Evolutionary conservation across 192 early-diverging fungal genomes (phyloP), one percentile per base, ranked within the genome.

Genomic region (Coemansia sp.): DNA sequence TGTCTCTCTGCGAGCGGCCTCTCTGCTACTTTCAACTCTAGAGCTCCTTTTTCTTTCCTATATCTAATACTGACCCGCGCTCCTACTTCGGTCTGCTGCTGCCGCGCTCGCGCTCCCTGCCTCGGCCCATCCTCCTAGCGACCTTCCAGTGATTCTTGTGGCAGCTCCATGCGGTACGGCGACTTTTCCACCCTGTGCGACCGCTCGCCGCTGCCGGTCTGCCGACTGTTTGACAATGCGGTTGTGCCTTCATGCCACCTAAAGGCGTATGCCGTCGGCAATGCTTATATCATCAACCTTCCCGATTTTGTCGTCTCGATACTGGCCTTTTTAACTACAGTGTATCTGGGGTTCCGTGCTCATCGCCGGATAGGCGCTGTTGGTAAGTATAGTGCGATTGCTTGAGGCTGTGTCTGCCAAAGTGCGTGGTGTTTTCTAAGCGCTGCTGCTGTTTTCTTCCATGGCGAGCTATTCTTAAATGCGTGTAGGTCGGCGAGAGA

Each of bases 401-500:
- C 14, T 31, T 47, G 4, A 47, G 19, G 43, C 19, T n/a, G n/a
- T n/a, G n/a, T n/a, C n/a, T n/a, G n/a, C n/a, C 43, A 29, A 46
- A 27, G 21, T 46, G 26, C 43, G 25, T 29, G 26, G 30, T 46
- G 43, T 46, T 8, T 29, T 7, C 43, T 46, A 46, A n/a, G 21
- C 15, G 38, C 15, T 40, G 38, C 15, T 40, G 38, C 7, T 9
- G 18, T 23, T 23, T n/a, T n/a, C n/a, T 39, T 39, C 3, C 21
- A 10, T 39, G 15, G 5, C 5, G 38, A 18, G 21, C 38, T 39
- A 39, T 39, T 39, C 38, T 39, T 3, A 39, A 19, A 39, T 19
- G 38, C 38, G 21, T 53, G 35, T 72, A 78, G 75, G 77, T 31
- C 77, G 77, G 70, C 70, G 70, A 68, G 77, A 79, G 40, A 79